Base-by-base conservation (phyloP, 2,329 filamentous ascomycete species). In the Diaporthe citriasiana region DNA sequence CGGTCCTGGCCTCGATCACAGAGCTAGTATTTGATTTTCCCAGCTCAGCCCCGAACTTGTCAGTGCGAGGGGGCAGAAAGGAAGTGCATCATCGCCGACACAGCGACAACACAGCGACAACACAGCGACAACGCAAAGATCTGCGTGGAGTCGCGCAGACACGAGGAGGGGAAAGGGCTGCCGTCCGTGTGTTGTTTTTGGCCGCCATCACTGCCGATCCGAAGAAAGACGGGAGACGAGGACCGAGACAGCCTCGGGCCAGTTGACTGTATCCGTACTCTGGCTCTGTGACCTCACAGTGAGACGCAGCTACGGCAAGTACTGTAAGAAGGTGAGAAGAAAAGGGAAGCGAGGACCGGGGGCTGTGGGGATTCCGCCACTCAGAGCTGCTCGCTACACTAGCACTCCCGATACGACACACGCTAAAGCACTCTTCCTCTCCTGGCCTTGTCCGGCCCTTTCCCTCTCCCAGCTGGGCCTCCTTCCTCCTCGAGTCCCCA, bases 171-270 rank as follows among this genome's bases (percentile, higher is more conserved):
- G 60, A 25, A n/a, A 51, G 30, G 30, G 42, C 45, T n/a, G 27
- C 60, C 60, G 60, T 66, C 60, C 42, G 60, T 66, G 60, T 45
- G 60, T 25, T n/a, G n/a, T 27, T 50, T 65, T 65, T 65, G 59
- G 60, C 9, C 30, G 60, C 42, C 45, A 45, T 51, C 60, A 27
- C 30, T 51, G 60, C 60, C 60, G 60, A 66, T 66, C 60, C 60
- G 60, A 66, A 66, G 22, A 38, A 42, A 25, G 30, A 66, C 60
- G 60, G 60, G 45, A 25, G 22, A 35, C 13, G 33, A 38, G 33
- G 45, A 51, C 30, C 63, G 63, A 66, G 63, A 66, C 63, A 66
- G 33, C 63, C 63, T 38, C 63, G 63, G 63, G 45, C 63, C 63
- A 66, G 45, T 38, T 22, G 42, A 38, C 60, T 51, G 27, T 47